Conservation (phyloP, 1,284 basidiomycete species). For the Lentinus polychrous region DNA sequence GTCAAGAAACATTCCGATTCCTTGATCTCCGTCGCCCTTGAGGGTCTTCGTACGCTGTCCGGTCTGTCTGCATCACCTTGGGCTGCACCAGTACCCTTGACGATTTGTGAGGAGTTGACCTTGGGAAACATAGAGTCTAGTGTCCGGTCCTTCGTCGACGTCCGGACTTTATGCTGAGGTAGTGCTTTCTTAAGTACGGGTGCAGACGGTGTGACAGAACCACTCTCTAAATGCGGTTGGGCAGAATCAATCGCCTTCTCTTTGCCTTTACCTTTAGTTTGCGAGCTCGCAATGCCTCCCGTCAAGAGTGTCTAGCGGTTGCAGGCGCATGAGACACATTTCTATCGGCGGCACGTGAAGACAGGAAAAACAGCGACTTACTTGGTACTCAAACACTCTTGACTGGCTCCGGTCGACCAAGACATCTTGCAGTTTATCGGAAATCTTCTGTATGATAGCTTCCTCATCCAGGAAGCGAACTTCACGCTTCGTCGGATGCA, state of each 20-base stretch:
- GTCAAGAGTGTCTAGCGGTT: conserved; percentile 52
- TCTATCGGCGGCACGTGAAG: neutral
- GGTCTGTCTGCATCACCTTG: conserved; percentile 6
- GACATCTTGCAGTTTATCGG: conserved; percentile 62
- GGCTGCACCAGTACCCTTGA: conserved; percentile 7
- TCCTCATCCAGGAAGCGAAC: conserved; percentile 96
- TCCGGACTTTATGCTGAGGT: conserved; percentile 90
- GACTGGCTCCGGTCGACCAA: conserved; percentile 67
- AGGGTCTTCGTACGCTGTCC: conserved; percentile 8
- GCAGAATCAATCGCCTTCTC: conserved; percentile 27
- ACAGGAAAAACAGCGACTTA: too few relatives aligned
- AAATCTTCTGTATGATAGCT: conserved; percentile 74
- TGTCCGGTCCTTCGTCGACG: conserved; percentile 82
- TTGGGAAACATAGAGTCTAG: conserved; percentile 90
- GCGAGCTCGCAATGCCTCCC: conserved; percentile 36
- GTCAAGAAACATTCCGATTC: conserved; percentile 78
- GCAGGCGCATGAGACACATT: neutral
- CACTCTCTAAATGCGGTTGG: conserved; percentile 23
- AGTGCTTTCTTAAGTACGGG: conserved; percentile 37
- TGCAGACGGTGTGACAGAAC: conserved; percentile 7
- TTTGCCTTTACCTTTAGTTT: conserved; percentile 41
- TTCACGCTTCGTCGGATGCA: conserved; percentile 97
- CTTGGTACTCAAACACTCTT: conserved; percentile 81
- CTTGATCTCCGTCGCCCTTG: conserved; percentile 45
- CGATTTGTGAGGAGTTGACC: conserved; percentile 38